phyloP scores from a whole-genome alignment of 805 yeast species.

The Spathaspora sp. region DNA sequence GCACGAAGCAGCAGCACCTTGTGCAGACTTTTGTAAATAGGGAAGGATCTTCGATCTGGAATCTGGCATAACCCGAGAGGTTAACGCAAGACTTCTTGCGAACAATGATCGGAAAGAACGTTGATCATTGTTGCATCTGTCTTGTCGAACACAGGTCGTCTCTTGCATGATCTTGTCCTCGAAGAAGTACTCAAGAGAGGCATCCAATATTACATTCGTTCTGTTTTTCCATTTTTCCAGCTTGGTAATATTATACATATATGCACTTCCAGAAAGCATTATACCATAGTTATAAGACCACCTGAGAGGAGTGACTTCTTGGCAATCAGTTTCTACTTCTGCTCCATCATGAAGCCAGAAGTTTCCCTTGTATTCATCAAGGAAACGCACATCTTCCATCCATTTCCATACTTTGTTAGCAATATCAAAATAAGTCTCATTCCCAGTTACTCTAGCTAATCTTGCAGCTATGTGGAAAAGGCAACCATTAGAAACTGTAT shows the following conservation, averaged over 20 bases:
- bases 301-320: conserved; percentile 43
- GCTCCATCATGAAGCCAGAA: conserved; percentile 58
- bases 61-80: conserved; percentile 52
- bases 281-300: conserved; percentile 76
- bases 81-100: conserved; percentile 58
- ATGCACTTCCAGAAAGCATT: conserved; percentile 65
- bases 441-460: conserved; percentile 76
- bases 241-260: conserved; percentile 59
- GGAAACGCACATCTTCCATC: conserved; percentile 49
- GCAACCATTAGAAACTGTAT: conserved; percentile 85
- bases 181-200: conserved; percentile 43
- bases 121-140: conserved; percentile 69
- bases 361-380: conserved; percentile 19
- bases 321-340: conserved; percentile 41
- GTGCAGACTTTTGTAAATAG: conserved; percentile 48
- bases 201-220: conserved; percentile 32
- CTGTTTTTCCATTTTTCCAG: conserved; percentile 41
- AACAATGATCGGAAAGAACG: conserved; percentile 70
- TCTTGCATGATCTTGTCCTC: conserved; percentile 51
- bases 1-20: conserved; percentile 75
- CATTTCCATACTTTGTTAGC: conserved; percentile 78
- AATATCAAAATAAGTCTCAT: conserved; percentile 34
- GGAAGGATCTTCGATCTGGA: conserved; percentile 40
- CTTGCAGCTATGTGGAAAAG: conserved; percentile 85
- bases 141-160: conserved; percentile 55